Evolutionary conservation across 2,329 filamentous ascomycete species (phyloP).

Genomic region (Fusarium beomiforme): DNA sequence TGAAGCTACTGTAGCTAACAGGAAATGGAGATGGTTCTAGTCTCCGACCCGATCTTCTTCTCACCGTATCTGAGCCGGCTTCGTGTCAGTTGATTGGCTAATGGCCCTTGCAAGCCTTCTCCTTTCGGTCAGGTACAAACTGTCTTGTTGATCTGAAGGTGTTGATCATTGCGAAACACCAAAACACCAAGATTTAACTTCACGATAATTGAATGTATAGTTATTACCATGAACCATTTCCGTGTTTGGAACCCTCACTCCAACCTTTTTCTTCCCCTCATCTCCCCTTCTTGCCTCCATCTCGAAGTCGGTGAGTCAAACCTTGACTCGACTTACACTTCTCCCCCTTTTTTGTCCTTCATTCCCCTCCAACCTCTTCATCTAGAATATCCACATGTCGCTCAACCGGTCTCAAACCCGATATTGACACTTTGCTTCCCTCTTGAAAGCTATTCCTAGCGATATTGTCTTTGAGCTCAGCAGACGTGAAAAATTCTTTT

Average conservation of each 20-base stretch:
- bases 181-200: constrained; percentile 21
- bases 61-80: constrained; percentile 15
- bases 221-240: not conserved
- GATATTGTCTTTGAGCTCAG: constrained; percentile 30
- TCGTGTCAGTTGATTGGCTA: constrained; percentile 37
- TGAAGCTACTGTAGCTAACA: constrained; percentile 13
- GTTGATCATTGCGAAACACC: constrained; percentile 11
- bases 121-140: constrained; percentile 23
- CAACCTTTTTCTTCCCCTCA: not conserved
- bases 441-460: constrained; percentile 7
- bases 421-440: constrained; percentile 24
- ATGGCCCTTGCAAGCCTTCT: constrained; percentile 30
- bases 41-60: constrained; percentile 22
- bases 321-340: constrained; percentile 7
- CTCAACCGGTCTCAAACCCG: constrained; percentile 19
- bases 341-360: constrained; percentile 2
- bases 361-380: constrained; percentile 32
- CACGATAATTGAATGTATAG: constrained; percentile 13
- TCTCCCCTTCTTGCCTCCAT: not conserved
- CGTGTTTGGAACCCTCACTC: not conserved
- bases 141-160: not conserved
- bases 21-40: constrained; percentile 29
- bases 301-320: constrained; percentile 18
- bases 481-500: constrained; percentile 38
- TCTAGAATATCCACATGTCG: constrained; percentile 28